These are phyloP conservation scores for Parascedosporium putredinis DNA, from an alignment of 2,329 filamentous ascomycete species.

Conservation along the genomic window DNA sequence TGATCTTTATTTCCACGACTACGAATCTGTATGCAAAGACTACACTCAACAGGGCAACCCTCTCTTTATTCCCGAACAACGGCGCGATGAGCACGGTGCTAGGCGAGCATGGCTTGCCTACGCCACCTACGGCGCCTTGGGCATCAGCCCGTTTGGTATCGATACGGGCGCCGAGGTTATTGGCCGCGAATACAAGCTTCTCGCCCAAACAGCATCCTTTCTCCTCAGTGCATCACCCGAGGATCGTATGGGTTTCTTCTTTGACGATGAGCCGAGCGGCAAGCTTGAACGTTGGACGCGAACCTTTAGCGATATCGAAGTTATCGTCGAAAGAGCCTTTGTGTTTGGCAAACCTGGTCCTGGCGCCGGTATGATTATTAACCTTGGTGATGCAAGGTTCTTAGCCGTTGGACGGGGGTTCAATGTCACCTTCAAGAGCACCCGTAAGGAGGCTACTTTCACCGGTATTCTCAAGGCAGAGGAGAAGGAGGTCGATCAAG, in stretches of 20 bases:
- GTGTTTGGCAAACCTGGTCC: conserved; percentile 28
- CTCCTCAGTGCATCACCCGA: conserved; percentile 20
- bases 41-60: conserved; percentile 33
- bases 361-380: conserved; percentile 28
- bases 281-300: too few species aligned
- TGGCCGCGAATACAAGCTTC: conserved; percentile 21
- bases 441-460: conserved; percentile 22
- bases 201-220: conserved; percentile 17
- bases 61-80: conserved; percentile 41
- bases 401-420: conserved; percentile 27
- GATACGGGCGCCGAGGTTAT: conserved; percentile 22
- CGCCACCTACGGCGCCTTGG: conserved; percentile 27
- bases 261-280: conserved; percentile 21
- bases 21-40: conserved; percentile 29
- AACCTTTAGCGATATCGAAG: conserved; percentile 22
- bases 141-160: conserved; percentile 28
- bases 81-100: conserved; percentile 34
- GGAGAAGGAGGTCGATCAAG: conserved; percentile 26
- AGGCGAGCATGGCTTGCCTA: conserved; percentile 30
- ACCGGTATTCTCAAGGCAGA: conserved; percentile 24
- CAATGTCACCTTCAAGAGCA: conserved; percentile 23
- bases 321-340: conserved; percentile 26
- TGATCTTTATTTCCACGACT: conserved; percentile 38
- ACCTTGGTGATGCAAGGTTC: conserved; percentile 23
- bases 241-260: conserved; percentile 27